Evolutionary conservation across 1,284 basidiomycete species (phyloP).

Genomic region (Moesziomyces sp.): DNA sequence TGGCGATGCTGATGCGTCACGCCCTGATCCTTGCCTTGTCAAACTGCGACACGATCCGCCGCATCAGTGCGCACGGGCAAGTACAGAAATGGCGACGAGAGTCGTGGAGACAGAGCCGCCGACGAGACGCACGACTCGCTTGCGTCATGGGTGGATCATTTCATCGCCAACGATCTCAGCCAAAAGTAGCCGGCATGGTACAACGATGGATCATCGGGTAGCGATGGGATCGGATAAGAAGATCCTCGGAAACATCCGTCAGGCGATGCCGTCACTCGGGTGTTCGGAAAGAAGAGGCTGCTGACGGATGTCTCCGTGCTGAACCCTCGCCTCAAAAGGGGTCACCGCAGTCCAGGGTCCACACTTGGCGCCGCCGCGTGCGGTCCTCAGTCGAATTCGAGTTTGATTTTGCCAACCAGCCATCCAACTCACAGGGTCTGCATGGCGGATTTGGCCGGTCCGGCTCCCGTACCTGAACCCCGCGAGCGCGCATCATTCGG

Average conservation of each 20-base stretch:
- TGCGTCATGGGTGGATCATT: conserved; percentile 33
- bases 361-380: too few relatives aligned
- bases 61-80: conserved; percentile 41
- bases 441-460: too few relatives aligned
- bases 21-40: not conserved
- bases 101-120: conserved; percentile 17
- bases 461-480: too few relatives aligned
- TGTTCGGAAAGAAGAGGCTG: not conserved
- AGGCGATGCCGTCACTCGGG: not conserved
- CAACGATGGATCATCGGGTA: not conserved
- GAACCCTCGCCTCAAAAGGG: conserved; percentile 1
- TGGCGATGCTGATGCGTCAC: too few relatives aligned
- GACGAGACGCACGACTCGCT: conserved; percentile 29
- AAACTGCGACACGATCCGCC: not conserved
- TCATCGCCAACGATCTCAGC: conserved; percentile 21
- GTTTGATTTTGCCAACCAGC: too few relatives aligned
- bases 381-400: too few relatives aligned
- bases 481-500: too few relatives aligned
- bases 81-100: conserved; percentile 27
- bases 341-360: too few relatives aligned
- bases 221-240: too few relatives aligned
- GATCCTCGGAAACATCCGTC: conserved; percentile 10
- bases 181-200: not conserved
- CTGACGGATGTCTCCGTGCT: conserved; percentile 9
- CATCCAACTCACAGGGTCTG: too few relatives aligned